Conservation (phyloP, 257 asterid species). For the Solanum chiquidenum region DNA sequence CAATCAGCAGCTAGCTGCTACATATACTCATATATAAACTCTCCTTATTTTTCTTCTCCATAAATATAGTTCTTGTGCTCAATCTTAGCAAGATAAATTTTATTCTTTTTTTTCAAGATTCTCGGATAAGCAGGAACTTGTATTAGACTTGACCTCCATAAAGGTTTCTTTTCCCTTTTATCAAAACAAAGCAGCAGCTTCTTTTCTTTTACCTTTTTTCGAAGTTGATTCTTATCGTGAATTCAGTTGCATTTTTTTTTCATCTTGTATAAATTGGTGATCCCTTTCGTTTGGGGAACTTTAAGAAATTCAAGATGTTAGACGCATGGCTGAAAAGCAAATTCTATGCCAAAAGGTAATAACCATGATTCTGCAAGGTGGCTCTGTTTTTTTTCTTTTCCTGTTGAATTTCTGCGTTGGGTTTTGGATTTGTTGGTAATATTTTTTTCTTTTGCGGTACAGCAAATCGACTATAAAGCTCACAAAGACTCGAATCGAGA, state of each 20-base stretch:
- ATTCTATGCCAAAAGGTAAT: slow-evolving; percentile 59
- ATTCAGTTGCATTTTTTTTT: slow-evolving; percentile 17
- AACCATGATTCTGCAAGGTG: background rate
- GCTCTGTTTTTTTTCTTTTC: background rate
- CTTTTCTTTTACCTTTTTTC: slow-evolving; percentile 21
- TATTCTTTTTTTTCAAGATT: background rate
- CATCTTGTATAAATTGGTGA: slow-evolving; percentile 5
- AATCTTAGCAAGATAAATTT: background rate
- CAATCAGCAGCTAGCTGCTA: background rate
- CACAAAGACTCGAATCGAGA: slow-evolving; percentile 50
- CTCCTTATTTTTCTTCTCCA: background rate
- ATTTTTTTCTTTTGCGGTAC: background rate
- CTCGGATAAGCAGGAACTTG: background rate
- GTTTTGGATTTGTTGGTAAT: background rate
- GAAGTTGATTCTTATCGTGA: slow-evolving; percentile 13
- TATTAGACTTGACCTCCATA: background rate
- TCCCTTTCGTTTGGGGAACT: background rate
- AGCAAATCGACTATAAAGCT: slow-evolving; percentile 64
- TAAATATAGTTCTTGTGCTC: background rate
- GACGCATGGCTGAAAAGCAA: slow-evolving; percentile 55
- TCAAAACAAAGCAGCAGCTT: slow-evolving; percentile 12
- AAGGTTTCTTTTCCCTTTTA: background rate
- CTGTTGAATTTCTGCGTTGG: background rate
- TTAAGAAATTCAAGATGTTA: slow-evolving; percentile 31
- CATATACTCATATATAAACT: background rate